Evolutionary conservation across 345 rosid species (phyloP), one percentile per base, ranked within the genome.

Genomic region (Salix dunnii): DNA sequence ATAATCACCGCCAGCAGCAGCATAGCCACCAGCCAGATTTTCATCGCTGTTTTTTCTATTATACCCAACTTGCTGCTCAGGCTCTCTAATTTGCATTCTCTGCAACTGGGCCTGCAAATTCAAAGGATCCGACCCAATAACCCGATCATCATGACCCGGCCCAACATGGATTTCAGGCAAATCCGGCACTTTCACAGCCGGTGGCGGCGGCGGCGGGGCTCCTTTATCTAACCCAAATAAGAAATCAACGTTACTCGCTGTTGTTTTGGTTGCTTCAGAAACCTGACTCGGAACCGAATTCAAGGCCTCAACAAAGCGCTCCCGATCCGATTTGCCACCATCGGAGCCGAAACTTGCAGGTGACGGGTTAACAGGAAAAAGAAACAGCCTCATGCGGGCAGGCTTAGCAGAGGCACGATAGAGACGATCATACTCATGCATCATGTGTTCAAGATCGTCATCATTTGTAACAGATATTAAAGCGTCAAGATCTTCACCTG

Each of bases 401-500:
- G 97, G 96, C 87, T 88, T 91, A 18, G 94, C 86, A 1, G 91
- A 82, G 68, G 84, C 81, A 20, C 96, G 96, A 65, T 23, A 85
- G 36, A 91, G 85, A 1, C 99, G 96, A 67, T 95, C 99, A 75
- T 95, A 89, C 83, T 95, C 99, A 40, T 88, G 91, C 98, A 93
- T 93, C 96, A 95, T 84, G 82, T 93, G 97, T 48, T 91, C 97
- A 13, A 95, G 93, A 87, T 93, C 98, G 20, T 95, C 98, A 25
- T 95, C 98, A 81, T 91, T 91, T 2, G 98, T 89, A 38, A 95
- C 99, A 0, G 99, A 95, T 75, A 95, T 95, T 82, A 95, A 79
- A 31, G 99, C 97, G 77, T 95, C 99, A 53, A 95, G 92, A 36
- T 95, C 99, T 78, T 95, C 99, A 0, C 97, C 97, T 0, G 97